phyloP scores from a whole-genome alignment of 805 yeast genomes.

The Pichia nanzhaoensis region DNA sequence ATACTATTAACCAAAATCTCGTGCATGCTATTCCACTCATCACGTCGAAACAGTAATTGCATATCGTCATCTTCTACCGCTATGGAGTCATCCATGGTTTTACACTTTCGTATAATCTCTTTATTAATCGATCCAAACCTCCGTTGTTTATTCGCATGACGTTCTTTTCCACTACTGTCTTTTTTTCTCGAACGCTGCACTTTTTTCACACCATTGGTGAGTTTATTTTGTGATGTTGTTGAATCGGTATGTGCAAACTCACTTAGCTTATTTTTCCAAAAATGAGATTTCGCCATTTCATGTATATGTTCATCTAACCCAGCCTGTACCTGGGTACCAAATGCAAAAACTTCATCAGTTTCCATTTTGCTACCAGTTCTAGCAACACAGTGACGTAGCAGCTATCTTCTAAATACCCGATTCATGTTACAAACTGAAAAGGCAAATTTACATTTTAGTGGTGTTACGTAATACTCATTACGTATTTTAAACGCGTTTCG shows the following conservation, averaged over 20 bases:
- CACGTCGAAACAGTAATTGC: slow-evolving; percentile 2
- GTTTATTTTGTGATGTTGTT: not conserved
- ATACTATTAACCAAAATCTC: slow-evolving; percentile 1
- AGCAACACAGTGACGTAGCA: too few relatives aligned
- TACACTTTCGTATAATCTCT: slow-evolving; percentile 8
- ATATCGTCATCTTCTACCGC: not conserved
- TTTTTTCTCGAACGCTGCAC: not conserved
- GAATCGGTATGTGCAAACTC: slow-evolving; percentile 1
- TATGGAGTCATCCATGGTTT: not conserved
- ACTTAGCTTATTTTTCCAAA: slow-evolving; percentile 4
- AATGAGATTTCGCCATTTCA: not conserved
- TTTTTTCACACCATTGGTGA: not conserved
- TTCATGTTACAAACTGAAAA: too few relatives aligned
- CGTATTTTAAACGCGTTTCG: not conserved
- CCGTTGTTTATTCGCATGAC: slow-evolving; percentile 2
- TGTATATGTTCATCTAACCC: slow-evolving; percentile 10
- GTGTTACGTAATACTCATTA: too few relatives aligned
- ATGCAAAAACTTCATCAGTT: slow-evolving; percentile 2
- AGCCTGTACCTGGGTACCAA: slow-evolving; percentile 17
- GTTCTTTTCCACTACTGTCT: not conserved
- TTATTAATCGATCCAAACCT: slow-evolving; percentile 8
- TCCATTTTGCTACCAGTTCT: not conserved
- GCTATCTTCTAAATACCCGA: too few relatives aligned
- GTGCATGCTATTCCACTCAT: slow-evolving; percentile 11
- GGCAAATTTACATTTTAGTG: too few relatives aligned